These are phyloP conservation scores for Neurospora sublineolata DNA, from an alignment of 495 filamentous ascomycete species.

Conservation along the genomic window DNA sequence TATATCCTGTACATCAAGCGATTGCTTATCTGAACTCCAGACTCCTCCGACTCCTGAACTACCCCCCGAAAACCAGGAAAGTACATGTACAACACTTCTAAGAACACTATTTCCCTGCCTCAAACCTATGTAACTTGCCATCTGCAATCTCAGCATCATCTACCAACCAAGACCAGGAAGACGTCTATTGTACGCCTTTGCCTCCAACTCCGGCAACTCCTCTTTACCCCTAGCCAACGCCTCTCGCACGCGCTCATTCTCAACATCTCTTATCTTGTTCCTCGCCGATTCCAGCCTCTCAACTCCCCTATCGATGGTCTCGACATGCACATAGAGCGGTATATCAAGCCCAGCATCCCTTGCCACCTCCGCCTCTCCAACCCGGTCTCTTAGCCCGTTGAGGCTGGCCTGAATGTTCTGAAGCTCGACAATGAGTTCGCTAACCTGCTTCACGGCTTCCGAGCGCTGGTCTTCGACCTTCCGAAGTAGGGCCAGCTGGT, in stretches of 20 bases:
- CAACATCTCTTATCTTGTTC: slow-evolving; percentile 40
- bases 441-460: slow-evolving; percentile 48
- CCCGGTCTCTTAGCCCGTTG: slow-evolving; percentile 55
- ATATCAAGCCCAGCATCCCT: slow-evolving; percentile 25
- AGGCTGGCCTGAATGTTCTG: slow-evolving; percentile 53
- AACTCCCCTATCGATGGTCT: slow-evolving; percentile 54
- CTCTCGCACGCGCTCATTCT: slow-evolving; percentile 44
- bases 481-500: slow-evolving; percentile 44
- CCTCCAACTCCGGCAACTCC: not conserved
- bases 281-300: slow-evolving; percentile 51
- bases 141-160: not conserved
- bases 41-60: not conserved
- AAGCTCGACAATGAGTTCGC: slow-evolving; percentile 48
- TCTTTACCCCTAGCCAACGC: slow-evolving; percentile 34
- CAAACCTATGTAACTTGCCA: not conserved
- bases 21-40: not conserved
- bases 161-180: not conserved
- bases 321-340: slow-evolving; percentile 56
- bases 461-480: slow-evolving; percentile 49
- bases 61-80: not conserved
- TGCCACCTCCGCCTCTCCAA: slow-evolving; percentile 47
- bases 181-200: slow-evolving; percentile 6
- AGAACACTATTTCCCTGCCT: not conserved
- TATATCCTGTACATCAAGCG: not conserved
- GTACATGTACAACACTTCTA: not conserved